phyloP scores from a whole-genome alignment of 495 filamentous ascomycete genomes.

The Paragyromitra xinjiangensis region DNA sequence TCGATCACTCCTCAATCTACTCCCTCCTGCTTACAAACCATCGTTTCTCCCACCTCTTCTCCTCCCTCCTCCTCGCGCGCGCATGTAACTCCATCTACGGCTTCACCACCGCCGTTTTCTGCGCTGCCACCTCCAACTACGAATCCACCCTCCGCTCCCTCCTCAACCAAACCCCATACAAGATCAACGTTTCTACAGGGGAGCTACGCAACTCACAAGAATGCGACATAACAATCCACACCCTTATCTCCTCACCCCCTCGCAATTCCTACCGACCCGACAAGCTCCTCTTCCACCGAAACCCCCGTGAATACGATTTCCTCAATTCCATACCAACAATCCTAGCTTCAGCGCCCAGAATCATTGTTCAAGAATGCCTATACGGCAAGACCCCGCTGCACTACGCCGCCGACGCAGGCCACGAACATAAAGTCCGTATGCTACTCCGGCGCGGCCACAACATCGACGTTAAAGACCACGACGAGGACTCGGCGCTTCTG shows the following conservation, averaged over 20 bases:
- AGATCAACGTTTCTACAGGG: background rate
- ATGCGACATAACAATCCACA: slow-evolving; percentile 24
- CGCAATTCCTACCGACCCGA: background rate
- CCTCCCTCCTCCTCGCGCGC: background rate
- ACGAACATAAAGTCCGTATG: background rate
- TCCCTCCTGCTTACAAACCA: slow-evolving; percentile 30
- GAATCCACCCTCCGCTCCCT: slow-evolving; percentile 3
- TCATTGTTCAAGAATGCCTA: slow-evolving; percentile 6
- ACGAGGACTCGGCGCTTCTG: slow-evolving; percentile 14
- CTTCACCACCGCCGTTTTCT: slow-evolving; percentile 21
- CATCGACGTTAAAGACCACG: slow-evolving; percentile 20
- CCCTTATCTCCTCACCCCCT: background rate
- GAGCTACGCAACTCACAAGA: background rate
- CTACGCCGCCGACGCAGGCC: slow-evolving; percentile 14
- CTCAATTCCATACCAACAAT: background rate
- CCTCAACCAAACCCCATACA: background rate
- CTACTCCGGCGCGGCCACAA: slow-evolving; percentile 15
- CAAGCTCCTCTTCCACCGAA: slow-evolving; percentile 19
- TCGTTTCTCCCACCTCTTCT: slow-evolving; percentile 17
- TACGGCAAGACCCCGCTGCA: slow-evolving; percentile 23
- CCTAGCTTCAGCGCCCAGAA: background rate
- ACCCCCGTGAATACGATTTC: slow-evolving; percentile 1
- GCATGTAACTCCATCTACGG: background rate
- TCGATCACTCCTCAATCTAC: background rate
- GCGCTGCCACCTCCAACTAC: background rate